These are phyloP conservation scores for Carallia pectinifolia DNA, from an alignment of 345 rosid genomes.

Conservation along the genomic window DNA sequence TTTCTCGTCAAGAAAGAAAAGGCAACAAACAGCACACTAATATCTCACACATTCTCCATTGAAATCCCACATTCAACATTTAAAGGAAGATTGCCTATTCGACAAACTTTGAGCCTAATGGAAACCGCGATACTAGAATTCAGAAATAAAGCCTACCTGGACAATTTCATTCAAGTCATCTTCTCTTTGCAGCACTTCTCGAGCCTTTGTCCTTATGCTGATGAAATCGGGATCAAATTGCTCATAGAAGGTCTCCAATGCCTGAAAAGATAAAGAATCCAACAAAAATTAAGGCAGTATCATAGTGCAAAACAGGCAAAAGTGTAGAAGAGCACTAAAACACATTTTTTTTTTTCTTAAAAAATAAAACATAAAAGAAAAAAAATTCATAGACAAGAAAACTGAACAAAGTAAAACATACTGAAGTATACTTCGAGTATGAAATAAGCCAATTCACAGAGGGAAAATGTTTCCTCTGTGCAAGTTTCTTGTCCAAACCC, in stretches of 20 bases:
- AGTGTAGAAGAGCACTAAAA: not conserved
- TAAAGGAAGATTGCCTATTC: not conserved
- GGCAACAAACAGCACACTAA: not conserved
- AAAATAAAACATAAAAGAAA: not conserved
- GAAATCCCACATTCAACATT: not conserved
- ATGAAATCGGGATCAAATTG: conserved; percentile 96
- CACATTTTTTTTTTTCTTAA: not conserved
- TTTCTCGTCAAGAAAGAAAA: not conserved
- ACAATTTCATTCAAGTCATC: conserved; percentile 99
- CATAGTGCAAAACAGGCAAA: not conserved
- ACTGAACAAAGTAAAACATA: conserved; percentile 34
- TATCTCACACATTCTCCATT: conserved; percentile 5
- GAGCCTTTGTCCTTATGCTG: conserved; percentile 96
- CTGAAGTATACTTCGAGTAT: conserved; percentile 93
- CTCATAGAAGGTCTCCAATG: conserved; percentile 95
- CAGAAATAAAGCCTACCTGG: conserved; percentile 51
- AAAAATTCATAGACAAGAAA: not conserved
- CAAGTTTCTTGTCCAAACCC: conserved; percentile 99
- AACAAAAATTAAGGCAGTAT: conserved; percentile 1
- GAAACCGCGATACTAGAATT: not conserved
- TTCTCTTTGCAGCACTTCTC: conserved; percentile 99
- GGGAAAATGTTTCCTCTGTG: conserved; percentile 99
- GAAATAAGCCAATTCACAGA: conserved; percentile 99
- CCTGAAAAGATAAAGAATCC: conserved; percentile 44
- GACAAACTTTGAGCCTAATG: not conserved